These are phyloP conservation scores for Zasmidium angulare DNA, from an alignment of 2,329 filamentous ascomycete genomes.

Conservation along the genomic window DNA sequence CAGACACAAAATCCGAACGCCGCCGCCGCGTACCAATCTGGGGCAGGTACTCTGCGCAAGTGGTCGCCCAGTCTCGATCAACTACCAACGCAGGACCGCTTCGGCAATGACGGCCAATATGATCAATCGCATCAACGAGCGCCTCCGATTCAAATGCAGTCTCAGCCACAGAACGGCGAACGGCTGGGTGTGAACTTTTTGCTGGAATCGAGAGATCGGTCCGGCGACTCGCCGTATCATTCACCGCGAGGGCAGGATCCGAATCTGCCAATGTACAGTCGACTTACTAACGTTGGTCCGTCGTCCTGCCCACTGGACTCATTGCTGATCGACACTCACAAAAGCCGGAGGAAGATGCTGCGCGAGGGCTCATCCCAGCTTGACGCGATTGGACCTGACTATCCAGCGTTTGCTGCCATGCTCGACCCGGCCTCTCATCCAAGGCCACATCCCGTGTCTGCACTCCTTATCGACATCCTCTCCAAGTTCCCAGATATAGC, in stretches of 20 bases:
- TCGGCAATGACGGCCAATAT: neutral
- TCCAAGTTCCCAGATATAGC: constrained; percentile 78
- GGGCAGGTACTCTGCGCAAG: constrained; percentile 12
- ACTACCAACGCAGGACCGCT: neutral
- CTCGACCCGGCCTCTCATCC: constrained; percentile 61
- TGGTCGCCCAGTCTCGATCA: constrained; percentile 20
- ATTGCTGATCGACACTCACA: constrained; percentile 77
- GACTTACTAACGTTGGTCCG: constrained; percentile 54
- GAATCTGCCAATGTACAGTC: constrained; percentile 34
- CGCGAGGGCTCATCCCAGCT: constrained; percentile 63
- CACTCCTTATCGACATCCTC: constrained; percentile 82
- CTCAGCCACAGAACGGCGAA: constrained; percentile 48
- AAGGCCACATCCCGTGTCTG: constrained; percentile 68
- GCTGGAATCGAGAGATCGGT: constrained; percentile 53
- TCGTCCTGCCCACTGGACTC: constrained; percentile 76
- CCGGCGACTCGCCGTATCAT: constrained; percentile 10
- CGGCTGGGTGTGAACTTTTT: constrained; percentile 72
- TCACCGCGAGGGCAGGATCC: constrained; percentile 5
- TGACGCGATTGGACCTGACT: constrained; percentile 71
- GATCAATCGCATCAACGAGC: constrained; percentile 7
- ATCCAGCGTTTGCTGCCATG: constrained; percentile 76
- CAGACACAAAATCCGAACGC: constrained; percentile 1
- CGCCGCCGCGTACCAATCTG: constrained; percentile 8
- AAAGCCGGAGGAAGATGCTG: constrained; percentile 65
- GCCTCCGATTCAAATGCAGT: neutral